phyloP scores from a whole-genome alignment of 192 early-diverging fungal genomes.

The Coemansia sp. region DNA sequence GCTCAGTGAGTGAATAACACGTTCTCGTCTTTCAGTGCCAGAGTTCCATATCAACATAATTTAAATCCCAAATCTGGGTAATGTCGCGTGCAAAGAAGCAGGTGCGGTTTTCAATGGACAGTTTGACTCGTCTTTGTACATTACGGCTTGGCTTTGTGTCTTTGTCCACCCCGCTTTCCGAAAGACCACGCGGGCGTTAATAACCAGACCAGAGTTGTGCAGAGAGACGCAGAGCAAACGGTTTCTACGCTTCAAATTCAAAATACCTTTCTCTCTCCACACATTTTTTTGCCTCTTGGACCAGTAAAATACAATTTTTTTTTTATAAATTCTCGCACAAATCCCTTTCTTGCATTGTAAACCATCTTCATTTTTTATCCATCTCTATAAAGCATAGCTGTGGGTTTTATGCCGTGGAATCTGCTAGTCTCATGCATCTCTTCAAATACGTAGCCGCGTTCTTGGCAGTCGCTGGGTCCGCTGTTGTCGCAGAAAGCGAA shows the following conservation, averaged over 20 bases:
- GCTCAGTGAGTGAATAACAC: slow-evolving; percentile 18
- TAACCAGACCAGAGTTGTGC: too few species aligned
- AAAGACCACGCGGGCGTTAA: too few species aligned
- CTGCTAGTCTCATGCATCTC: neutral
- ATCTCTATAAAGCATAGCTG: neutral
- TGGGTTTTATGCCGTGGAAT: neutral
- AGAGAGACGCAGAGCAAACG: too few species aligned
- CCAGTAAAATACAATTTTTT: too few species aligned
- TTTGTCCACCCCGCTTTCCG: neutral
- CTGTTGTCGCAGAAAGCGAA: neutral
- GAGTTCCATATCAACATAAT: neutral
- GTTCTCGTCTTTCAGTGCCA: neutral
- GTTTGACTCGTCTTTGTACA: neutral
- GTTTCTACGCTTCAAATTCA: neutral
- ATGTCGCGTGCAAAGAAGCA: neutral
- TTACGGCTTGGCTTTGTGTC: neutral
- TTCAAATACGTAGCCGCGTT: neutral
- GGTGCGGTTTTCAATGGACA: neutral
- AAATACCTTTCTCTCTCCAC: too few species aligned
- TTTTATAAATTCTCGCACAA: too few species aligned
- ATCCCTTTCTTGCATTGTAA: neutral
- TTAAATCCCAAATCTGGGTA: neutral
- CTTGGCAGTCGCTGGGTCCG: slow-evolving; percentile 8
- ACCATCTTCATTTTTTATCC: neutral
- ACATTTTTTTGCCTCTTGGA: too few species aligned